phyloP scores from a whole-genome alignment of 305 asterid species.

The Fraxinus angustifolia region DNA sequence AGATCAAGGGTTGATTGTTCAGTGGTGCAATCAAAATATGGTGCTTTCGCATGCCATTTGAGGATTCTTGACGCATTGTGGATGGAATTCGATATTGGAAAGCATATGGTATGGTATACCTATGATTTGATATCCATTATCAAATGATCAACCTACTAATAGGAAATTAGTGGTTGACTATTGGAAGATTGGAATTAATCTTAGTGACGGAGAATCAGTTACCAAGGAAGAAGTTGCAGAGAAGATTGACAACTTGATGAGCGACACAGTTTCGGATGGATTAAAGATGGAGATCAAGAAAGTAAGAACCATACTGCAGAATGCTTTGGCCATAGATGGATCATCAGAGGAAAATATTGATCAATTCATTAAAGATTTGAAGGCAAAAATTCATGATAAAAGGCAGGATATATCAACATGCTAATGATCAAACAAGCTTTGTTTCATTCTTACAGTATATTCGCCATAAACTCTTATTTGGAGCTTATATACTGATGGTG shows the following conservation, averaged over 20 bases:
- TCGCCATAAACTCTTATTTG: background rate
- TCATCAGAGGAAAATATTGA: conserved; percentile 43
- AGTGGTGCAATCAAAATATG: conserved; percentile 51
- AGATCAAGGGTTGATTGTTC: conserved; percentile 42
- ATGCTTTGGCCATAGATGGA: conserved; percentile 47
- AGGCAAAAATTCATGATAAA: conserved; percentile 21
- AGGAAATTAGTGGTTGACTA: conserved; percentile 58
- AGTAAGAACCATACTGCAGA: conserved; percentile 34
- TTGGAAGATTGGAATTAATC: conserved; percentile 55
- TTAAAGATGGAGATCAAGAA: conserved; percentile 29
- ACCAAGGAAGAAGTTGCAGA: conserved; percentile 36
- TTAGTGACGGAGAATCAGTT: conserved; percentile 29
- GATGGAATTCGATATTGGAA: conserved; percentile 65
- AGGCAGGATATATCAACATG: background rate
- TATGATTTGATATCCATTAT: conserved; percentile 51
- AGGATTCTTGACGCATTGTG: conserved; percentile 56
- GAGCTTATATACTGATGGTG: background rate
- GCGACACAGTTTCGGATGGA: conserved; percentile 5
- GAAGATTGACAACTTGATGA: conserved; percentile 38
- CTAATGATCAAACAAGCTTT: background rate
- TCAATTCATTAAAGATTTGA: conserved; percentile 40
- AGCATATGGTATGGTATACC: conserved; percentile 57
- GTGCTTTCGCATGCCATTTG: conserved; percentile 48
- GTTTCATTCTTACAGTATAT: background rate
- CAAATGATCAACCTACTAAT: conserved; percentile 49